Evolutionary conservation across 2,329 filamentous ascomycete genomes (phyloP), one percentile per base, ranked within the genome.

Genomic region (Mycogone perniciosa): DNA sequence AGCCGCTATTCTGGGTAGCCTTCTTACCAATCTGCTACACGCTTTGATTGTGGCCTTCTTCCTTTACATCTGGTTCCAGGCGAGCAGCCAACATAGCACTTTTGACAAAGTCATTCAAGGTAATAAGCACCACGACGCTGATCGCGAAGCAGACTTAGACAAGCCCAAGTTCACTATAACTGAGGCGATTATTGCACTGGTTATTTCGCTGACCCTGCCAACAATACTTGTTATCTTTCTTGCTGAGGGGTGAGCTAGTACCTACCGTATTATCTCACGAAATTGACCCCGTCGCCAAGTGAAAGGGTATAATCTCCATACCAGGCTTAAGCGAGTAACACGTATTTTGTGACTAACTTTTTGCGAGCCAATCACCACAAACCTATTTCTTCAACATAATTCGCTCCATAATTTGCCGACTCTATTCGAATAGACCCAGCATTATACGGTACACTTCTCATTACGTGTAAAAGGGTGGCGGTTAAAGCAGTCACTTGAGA

Each of bases 1-100:
- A 60, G 82, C 82, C 48, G 84, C 84, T 4, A 86, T 88, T 46
- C 70, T 87, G 0, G 84, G 84, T 9, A 86, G 82, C 2, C 84
- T 87, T 41, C 62, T 88, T 45, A 84, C 85, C 9, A 88, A 89
- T 31, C 64, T 86, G 31, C 67, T 87, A 7, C 75, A 88, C 29
- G 38, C 47, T 11, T 41, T 52, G 45, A 48, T 52, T 13, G 47
- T 52, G 27, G 46, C 86, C 29, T 92, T 89, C 60, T 59, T 74
- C 11, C 65, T 79, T 59, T 82, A 72, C 49, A 67, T 85, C 29
- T 75, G 74, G 57, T 87, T 81, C 64, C 83, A 86, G 57, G 75
- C 81, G n/a, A 76, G 76, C 40, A 82, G 80, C 27, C 81, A 85
- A 59, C 80, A 86, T 59, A 75, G 76, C 46, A 77, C 85, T 34